phyloP scores from a whole-genome alignment of 352 stramenopile species.

The Pythium sukuiense region DNA sequence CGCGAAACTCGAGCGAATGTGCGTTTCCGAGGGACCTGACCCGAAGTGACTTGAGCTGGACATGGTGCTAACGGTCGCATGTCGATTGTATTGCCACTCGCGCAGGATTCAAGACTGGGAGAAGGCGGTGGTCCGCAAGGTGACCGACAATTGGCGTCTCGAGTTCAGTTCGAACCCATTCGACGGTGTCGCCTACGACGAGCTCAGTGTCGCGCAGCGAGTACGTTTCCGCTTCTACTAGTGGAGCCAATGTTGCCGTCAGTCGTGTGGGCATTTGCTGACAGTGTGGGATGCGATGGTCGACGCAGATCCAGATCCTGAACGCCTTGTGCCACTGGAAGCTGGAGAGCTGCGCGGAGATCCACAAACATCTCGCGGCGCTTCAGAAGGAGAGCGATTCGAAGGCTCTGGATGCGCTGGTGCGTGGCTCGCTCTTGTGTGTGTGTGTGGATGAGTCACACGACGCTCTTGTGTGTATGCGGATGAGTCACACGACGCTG shows the following conservation, averaged over 20 bases:
- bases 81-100: slow-evolving; percentile 8
- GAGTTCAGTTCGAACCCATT: slow-evolving; percentile 72
- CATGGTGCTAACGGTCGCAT: slow-evolving; percentile 7
- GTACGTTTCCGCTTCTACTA: slow-evolving; percentile 30
- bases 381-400: slow-evolving; percentile 67
- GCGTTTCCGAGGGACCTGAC: slow-evolving; percentile 19
- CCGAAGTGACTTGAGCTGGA: background rate
- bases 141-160: slow-evolving; percentile 75
- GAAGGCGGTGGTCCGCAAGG: slow-evolving; percentile 65
- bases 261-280: background rate
- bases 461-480: background rate
- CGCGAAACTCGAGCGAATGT: slow-evolving; percentile 85
- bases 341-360: slow-evolving; percentile 71
- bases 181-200: slow-evolving; percentile 46
- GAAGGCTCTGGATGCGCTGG: slow-evolving; percentile 60
- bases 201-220: slow-evolving; percentile 57
- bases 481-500: background rate
- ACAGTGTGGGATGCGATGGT: background rate
- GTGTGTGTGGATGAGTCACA: no score
- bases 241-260: background rate
- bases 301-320: slow-evolving; percentile 62
- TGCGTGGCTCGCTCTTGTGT: slow-evolving; percentile 25
- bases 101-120: slow-evolving; percentile 84
- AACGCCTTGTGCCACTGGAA: slow-evolving; percentile 85
- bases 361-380: slow-evolving; percentile 68